Evolutionary conservation across 208 protist species (phyloP), one percentile per base, ranked within the genome.

Genomic region (Acanthamoeba triangularis): DNA sequence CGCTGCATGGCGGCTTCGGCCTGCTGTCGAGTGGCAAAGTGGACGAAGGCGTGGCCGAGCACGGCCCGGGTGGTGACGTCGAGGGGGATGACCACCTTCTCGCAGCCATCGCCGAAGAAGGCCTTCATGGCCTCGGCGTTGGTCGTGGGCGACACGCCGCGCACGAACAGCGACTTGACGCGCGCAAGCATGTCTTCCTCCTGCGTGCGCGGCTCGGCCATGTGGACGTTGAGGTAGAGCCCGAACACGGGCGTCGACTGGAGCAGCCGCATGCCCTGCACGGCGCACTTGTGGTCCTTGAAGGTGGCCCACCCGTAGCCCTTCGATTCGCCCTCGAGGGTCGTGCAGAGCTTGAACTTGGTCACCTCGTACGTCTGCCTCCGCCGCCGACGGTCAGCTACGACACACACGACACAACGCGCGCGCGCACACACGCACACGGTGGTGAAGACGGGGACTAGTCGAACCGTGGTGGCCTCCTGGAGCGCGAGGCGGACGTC

Each of bases 131-230:
- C 13, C 10, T 91, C 84, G 30, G 54, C 35, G 49, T 25, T 91
- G 54, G 59, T 72, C 23, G 84, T 91, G 7, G 84, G 56, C 20
- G 84, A 25, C 25, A 91, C 33, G 84, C 84, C 84, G 18, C 59
- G 49, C 54, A 91, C 84, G 84, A 91, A 91, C 20, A 91, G 84
- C 33, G 59, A 72, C 56, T 91, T 91, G 56, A 91, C 84, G 59
- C 59, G 84, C 56, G 49, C 28, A 20, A 91, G 84, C n/a, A 91
- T 23, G 33, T 72, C 56, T 1, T 63, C 59, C 23, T 91, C 84
- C 16, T 91, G 59, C 16, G 47, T 72, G 25, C 54, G 49, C 14
- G 84, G 84, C 59, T 91, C 84, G 49, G 56, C 84, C 84, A 91
- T 63, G 59, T 63, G 37, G 10, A 91, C 54, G 41, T 7, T 69